phyloP scores from a whole-genome alignment of 2,329 filamentous ascomycete species.

The Leptographium wingfieldii region DNA sequence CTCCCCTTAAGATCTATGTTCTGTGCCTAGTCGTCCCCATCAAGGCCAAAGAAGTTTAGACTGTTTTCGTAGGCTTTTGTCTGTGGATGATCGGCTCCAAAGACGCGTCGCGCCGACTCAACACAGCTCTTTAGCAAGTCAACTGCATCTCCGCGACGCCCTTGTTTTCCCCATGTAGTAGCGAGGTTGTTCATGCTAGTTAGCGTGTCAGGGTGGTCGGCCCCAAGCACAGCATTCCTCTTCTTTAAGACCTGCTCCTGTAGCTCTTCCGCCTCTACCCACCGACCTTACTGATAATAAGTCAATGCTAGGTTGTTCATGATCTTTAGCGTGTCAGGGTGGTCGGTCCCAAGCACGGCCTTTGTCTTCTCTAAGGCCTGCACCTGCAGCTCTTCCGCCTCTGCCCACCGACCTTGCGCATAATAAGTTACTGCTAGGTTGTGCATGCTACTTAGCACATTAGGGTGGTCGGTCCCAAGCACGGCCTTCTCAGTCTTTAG shows the following conservation, averaged over 20 bases:
- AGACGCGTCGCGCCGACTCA: neutral
- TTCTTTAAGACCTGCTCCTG: neutral
- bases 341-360: neutral
- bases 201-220: conserved; percentile 1
- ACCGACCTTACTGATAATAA: neutral
- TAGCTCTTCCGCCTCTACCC: conserved; percentile 8
- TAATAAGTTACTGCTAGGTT: neutral
- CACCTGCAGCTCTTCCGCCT: conserved; percentile 9
- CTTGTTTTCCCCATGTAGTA: neutral
- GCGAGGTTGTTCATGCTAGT: neutral
- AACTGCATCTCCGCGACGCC: conserved; percentile 3
- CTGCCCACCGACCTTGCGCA: conserved; percentile 1
- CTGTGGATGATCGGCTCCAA: neutral
- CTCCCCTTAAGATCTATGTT: too few species aligned
- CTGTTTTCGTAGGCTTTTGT: too few species aligned
- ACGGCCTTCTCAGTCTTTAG: neutral
- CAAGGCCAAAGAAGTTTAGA: too few species aligned
- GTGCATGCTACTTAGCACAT: too few species aligned
- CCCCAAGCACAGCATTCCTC: neutral
- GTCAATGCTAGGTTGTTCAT: neutral
- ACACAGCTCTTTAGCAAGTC: neutral
- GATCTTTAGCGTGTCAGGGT: conserved; percentile 1
- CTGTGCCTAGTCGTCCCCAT: neutral
- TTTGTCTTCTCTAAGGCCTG: neutral
- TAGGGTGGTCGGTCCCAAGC: conserved; percentile 2